Evolutionary conservation across 768 basidiomycete species (phyloP).

Genomic region (Gelatoporia subvermispora): DNA sequence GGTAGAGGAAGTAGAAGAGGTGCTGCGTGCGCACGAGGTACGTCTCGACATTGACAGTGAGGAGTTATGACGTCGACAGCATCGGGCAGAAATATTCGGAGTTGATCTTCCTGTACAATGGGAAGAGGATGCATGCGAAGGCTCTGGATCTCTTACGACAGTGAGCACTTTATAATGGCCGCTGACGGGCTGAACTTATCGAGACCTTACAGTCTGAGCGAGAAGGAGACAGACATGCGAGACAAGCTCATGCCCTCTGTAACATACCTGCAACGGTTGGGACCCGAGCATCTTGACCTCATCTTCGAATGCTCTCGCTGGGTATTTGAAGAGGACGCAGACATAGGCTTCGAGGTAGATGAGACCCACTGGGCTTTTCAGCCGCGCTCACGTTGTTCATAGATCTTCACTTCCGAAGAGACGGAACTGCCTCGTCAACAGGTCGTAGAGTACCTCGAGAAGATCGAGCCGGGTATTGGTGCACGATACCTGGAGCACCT

Average conservation of each 20-base stretch:
- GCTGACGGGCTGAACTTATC: not conserved
- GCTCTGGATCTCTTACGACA: slow-evolving; percentile 80
- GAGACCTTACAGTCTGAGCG: slow-evolving; percentile 56
- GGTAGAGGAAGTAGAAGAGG: slow-evolving; percentile 88
- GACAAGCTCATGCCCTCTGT: slow-evolving; percentile 85
- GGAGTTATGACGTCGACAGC: not conserved
- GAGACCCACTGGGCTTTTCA: not conserved
- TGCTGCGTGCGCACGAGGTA: slow-evolving; percentile 75
- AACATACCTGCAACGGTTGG: slow-evolving; percentile 85
- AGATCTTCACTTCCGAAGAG: slow-evolving; percentile 97
- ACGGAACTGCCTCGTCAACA: slow-evolving; percentile 77
- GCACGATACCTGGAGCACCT: slow-evolving; percentile 82
- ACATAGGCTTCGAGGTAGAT: slow-evolving; percentile 72
- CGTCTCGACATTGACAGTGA: slow-evolving; percentile 9
- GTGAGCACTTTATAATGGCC: slow-evolving; percentile 42
- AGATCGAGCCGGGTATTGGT: slow-evolving; percentile 63
- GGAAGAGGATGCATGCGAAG: slow-evolving; percentile 92
- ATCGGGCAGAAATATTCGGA: slow-evolving; percentile 78
- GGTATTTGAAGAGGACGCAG: slow-evolving; percentile 72
- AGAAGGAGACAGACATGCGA: slow-evolving; percentile 67
- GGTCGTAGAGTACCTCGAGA: slow-evolving; percentile 77
- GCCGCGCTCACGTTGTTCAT: not conserved
- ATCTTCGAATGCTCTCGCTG: slow-evolving; percentile 81
- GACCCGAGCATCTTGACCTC: slow-evolving; percentile 73
- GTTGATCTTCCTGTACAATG: slow-evolving; percentile 86